Conservation (phyloP, 2,329 filamentous ascomycete genomes). For the Apiospora arundinis region DNA sequence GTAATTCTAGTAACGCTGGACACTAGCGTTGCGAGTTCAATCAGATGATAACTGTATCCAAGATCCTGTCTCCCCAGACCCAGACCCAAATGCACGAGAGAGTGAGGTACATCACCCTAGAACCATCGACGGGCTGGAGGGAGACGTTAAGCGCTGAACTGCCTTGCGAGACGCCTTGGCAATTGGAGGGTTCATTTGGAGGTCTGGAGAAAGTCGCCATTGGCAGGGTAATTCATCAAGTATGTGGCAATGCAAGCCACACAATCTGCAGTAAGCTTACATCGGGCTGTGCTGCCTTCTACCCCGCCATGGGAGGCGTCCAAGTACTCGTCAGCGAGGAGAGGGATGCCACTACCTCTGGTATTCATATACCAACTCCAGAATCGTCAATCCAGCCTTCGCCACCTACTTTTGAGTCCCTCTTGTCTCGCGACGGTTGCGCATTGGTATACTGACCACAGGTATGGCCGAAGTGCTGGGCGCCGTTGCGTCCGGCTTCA, state of each 20-base stretch:
- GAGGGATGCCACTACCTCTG: neutral
- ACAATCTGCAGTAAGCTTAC: neutral
- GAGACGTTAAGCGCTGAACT: too few species aligned
- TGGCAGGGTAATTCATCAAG: neutral
- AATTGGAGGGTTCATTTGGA: neutral
- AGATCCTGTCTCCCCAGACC: too few species aligned
- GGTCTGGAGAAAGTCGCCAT: neutral
- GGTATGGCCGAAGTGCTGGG: neutral
- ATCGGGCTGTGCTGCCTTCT: neutral
- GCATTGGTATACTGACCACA: neutral
- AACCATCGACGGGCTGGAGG: too few species aligned
- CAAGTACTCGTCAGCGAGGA: neutral
- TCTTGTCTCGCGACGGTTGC: too few species aligned
- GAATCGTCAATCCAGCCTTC: too few species aligned
- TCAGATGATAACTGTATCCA: too few species aligned
- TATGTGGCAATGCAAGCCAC: neutral
- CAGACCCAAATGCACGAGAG: too few species aligned
- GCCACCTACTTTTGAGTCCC: too few species aligned
- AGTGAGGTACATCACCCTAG: too few species aligned
- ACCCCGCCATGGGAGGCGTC: neutral
- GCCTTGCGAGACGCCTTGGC: neutral
- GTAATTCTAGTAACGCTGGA: too few species aligned
- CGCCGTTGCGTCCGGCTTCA: neutral
- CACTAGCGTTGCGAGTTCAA: too few species aligned
- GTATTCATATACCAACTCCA: neutral